Evolutionary conservation across 352 stramenopile genomes (phyloP), one percentile per base, ranked within the genome.

Genomic region (Blastocystis sp.): DNA sequence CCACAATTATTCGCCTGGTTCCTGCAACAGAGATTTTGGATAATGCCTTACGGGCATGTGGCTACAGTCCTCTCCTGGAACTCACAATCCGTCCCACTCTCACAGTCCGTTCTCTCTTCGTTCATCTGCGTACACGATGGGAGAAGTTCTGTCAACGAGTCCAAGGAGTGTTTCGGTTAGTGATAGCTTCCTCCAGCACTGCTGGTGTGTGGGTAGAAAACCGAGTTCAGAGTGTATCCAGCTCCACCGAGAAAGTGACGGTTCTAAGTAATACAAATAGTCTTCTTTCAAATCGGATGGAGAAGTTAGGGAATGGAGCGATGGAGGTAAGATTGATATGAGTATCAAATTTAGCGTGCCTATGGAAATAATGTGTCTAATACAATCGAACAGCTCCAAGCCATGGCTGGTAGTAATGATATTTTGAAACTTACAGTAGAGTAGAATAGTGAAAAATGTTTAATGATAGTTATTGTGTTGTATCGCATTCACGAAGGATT

Each of bases 191-290:
- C 17, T 84, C 73, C 13, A 68, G 51, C 73, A 84, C 57, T 9
- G 44, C 53, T 19, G 73, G 73, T 37, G 73, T 84, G n/a, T 84
- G 73, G 73, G 73, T 84, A 37, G 73, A 84, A 44, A 84, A 37
- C 22, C 37, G 22, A 33, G 44, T 51, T 35, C 27, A 19, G 2
- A 11, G 33, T 19, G 24, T 78, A 15, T n/a, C 19, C 33, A 75
- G 15, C 19, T 17, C 62, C 4, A 7, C 62, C 9, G 48, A 35
- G 9, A n/a, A 48, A 19, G n/a, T 30, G n/a, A 22, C 57, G 2
- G 24, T 78, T 48, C n/a, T 78, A 27, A 78, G 33, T 22, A 53
- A 58, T 51, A 58, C 66, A 22, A 64, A 84, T 35, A 66, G 44
- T 7, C 48, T 84, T n/a, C 53, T 84, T 1, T 84, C 73, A 24